phyloP scores from a whole-genome alignment of 495 filamentous ascomycete genomes.

The Daldinia grandis region DNA sequence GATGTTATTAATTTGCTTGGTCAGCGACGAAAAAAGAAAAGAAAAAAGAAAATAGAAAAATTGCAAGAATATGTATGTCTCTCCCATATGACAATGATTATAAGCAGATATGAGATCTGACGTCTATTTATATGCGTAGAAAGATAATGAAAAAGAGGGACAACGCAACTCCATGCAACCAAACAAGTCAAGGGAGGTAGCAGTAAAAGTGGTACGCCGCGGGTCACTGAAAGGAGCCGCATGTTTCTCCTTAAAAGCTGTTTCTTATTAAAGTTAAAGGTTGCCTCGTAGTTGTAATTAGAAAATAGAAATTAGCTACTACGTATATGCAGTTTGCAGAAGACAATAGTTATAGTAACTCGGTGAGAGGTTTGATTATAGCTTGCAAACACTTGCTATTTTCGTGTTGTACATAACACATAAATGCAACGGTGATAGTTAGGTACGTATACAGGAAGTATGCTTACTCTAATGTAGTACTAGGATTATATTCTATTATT shows the following conservation, averaged over 20 bases:
- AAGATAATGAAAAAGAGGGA: conserved; percentile 22
- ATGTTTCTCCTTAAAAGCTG: not conserved
- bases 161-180: conserved; percentile 11
- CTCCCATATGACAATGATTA: not conserved
- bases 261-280: not conserved
- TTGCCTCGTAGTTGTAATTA: conserved; percentile 4
- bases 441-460: not conserved
- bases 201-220: not conserved
- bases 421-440: not conserved
- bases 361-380: not conserved
- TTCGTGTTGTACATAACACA: not conserved
- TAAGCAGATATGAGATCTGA: conserved; percentile 19
- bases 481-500: not conserved
- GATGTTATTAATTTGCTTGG: not conserved
- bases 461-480: conserved; percentile 15
- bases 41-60: no score
- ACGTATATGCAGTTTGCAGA: not conserved
- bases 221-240: conserved; percentile 27
- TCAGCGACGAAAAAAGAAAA: not conserved
- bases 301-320: not conserved
- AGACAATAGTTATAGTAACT: not conserved
- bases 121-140: not conserved
- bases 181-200: not conserved
- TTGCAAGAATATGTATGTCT: not conserved
- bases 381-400: not conserved